phyloP scores from a whole-genome alignment of 495 filamentous ascomycete genomes.

The Thermochaetoides thermophila region DNA sequence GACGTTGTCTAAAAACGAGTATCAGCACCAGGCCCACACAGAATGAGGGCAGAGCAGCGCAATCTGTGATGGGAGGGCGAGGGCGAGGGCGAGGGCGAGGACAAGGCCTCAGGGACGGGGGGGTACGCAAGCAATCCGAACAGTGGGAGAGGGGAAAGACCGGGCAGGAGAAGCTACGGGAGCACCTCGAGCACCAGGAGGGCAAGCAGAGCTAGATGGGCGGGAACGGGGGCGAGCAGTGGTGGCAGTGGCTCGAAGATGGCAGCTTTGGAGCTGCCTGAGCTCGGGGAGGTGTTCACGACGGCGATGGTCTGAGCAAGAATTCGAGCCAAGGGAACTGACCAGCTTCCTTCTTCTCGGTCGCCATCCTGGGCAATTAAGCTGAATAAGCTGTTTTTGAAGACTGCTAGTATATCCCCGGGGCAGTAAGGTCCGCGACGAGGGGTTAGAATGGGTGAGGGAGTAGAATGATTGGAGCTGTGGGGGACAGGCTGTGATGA shows the following conservation, averaged over 20 bases:
- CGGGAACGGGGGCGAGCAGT: not conserved
- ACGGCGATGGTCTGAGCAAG: too few species aligned
- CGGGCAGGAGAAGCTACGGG: constrained; percentile 1
- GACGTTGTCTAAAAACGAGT: constrained; percentile 56
- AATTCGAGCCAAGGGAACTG: constrained; percentile 8
- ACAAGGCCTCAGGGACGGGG: too few species aligned
- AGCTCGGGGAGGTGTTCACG: too few species aligned
- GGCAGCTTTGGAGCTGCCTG: too few species aligned
- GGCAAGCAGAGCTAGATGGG: constrained; percentile 1
- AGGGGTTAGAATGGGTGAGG: constrained; percentile 7
- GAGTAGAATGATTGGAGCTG: constrained; percentile 6
- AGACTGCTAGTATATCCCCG: too few species aligned
- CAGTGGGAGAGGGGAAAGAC: not conserved
- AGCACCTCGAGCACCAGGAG: not conserved
- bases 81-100: not conserved
- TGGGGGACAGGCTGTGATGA: constrained; percentile 9
- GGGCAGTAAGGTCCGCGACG: not conserved
- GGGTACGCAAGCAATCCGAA: too few species aligned
- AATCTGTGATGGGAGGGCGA: not conserved
- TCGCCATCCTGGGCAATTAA: constrained; percentile 18
- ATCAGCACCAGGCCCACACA: constrained; percentile 5
- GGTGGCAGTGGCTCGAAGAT: not conserved
- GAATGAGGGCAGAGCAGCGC: not conserved
- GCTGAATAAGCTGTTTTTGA: constrained; percentile 2
- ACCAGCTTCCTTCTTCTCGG: constrained; percentile 28